Base-by-base conservation (phyloP, 2,329 filamentous ascomycete genomes). In the Fusarium sp. region DNA sequence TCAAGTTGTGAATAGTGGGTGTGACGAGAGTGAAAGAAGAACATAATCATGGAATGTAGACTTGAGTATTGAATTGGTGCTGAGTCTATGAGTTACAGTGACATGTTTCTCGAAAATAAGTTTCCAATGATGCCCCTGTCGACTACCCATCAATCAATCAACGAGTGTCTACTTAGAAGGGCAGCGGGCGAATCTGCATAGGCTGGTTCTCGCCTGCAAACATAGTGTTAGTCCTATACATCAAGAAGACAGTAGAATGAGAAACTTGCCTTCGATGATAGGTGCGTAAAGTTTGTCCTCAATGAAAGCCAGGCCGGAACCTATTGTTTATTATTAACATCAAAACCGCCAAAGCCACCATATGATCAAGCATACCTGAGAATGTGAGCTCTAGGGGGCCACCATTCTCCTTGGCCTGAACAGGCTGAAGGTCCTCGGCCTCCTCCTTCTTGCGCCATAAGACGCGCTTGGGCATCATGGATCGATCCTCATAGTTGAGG, bases 381-480 rank as follows among this genome's bases (percentile, higher is more conserved):
- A 74, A 60, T 0, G 17, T 71, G 12, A 73, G n/a, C 28, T 63
- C 30, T 2, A 12, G 28, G 8, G 54, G 45, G 4, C 18, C 10
- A 5, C 15, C 65, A 4, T 18, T 12, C 1, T 41, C 1, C 10
- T 30, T 3, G 11, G 62, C n/a, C 0, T 20, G 26, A 2, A 61
- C 32, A 4, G 70, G 70, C 24, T 60, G 70, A 5, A 74, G 12
- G 0, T 3, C 0, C 2, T 30, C 0, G 8, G 11, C 24, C 1
- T 45, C 15, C 0, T 55, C 28, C 6, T 7, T 45, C 7, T 0
- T 39, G 12, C 54, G 53, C 71, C 71, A 74, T 0, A 50, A n/a
- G 8, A 74, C 32, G 2, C 15, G 39, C 38, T 73, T 73, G 17
- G 71, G 71, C 32, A 18, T 5, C 4, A 74, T 4, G 10, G 70